Evolutionary conservation across 2,329 filamentous ascomycete genomes (phyloP).

Genomic region (Neofusicoccum kwambonambiense): DNA sequence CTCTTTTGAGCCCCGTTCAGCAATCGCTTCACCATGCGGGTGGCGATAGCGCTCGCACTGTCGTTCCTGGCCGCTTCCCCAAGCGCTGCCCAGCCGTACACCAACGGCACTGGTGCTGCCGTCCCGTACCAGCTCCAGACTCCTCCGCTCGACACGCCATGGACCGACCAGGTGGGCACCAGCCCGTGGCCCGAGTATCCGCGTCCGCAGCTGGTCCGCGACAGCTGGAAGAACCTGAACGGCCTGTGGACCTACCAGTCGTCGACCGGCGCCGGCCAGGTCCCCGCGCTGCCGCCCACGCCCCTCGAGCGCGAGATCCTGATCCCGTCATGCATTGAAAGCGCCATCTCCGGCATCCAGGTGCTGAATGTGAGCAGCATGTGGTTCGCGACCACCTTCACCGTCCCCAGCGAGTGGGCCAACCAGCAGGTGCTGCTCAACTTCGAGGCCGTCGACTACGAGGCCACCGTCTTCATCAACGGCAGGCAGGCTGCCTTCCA

Average conservation of each 20-base stretch:
- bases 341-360: conserved; percentile 52
- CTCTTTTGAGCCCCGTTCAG: not conserved
- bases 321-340: conserved; percentile 56
- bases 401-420: conserved; percentile 49
- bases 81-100: not conserved
- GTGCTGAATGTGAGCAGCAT: conserved; percentile 40
- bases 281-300: conserved; percentile 45
- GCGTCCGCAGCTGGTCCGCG: conserved; percentile 55
- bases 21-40: not conserved
- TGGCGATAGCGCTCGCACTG: not conserved
- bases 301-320: conserved; percentile 46
- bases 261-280: conserved; percentile 39
- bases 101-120: conserved; percentile 19
- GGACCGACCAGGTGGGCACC: conserved; percentile 54
- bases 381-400: conserved; percentile 54
- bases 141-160: conserved; percentile 48
- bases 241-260: conserved; percentile 58
- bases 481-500: conserved; percentile 53
- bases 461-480: conserved; percentile 60
- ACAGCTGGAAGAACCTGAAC: conserved; percentile 57
- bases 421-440: conserved; percentile 50
- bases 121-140: conserved; percentile 40
- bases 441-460: conserved; percentile 60
- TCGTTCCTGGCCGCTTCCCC: not conserved
- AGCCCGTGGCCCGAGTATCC: conserved; percentile 60